These are phyloP conservation scores for Ustilago sp. DNA, from an alignment of 1,284 basidiomycete genomes.

Conservation along the genomic window DNA sequence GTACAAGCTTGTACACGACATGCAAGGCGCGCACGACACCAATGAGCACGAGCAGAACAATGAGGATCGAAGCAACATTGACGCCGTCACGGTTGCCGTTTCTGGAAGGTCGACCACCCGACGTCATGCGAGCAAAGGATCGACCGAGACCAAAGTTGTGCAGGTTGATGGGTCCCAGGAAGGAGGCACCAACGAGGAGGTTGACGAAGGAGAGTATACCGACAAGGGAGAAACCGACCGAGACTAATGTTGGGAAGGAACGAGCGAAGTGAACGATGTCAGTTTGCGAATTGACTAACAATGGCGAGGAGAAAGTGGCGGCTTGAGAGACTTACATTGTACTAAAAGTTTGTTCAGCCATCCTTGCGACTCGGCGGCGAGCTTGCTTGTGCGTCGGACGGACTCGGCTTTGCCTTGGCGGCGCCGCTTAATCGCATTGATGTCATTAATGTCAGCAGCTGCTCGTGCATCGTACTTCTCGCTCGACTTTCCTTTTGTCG, in stretches of 20 bases:
- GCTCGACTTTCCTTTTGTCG: slow-evolving; percentile 8
- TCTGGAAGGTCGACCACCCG: slow-evolving; percentile 21
- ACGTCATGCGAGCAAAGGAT: slow-evolving; percentile 52
- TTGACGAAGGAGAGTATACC: slow-evolving; percentile 57
- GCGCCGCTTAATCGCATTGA: slow-evolving; percentile 13
- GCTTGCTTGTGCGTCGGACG: background rate
- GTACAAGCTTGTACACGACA: slow-evolving; percentile 45
- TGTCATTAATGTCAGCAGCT: slow-evolving; percentile 18
- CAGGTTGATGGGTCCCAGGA: slow-evolving; percentile 53
- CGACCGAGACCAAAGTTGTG: slow-evolving; percentile 56
- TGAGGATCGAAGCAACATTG: slow-evolving; percentile 46
- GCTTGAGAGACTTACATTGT: slow-evolving; percentile 30
- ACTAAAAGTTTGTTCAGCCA: slow-evolving; percentile 37
- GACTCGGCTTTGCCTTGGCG: slow-evolving; percentile 6
- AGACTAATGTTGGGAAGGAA: slow-evolving; percentile 19
- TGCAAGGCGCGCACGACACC: slow-evolving; percentile 48
- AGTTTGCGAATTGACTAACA: no score
- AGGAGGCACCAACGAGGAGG: slow-evolving; percentile 45
- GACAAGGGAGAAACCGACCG: slow-evolving; percentile 55
- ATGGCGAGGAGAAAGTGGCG: background rate
- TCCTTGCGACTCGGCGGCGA: slow-evolving; percentile 11
- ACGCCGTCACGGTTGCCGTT: slow-evolving; percentile 44
- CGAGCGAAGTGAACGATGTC: background rate
- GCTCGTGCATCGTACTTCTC: slow-evolving; percentile 38
- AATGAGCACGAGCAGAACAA: slow-evolving; percentile 53